Conservation (phyloP, 306 rosid species). For the Corylus heterophylla region DNA sequence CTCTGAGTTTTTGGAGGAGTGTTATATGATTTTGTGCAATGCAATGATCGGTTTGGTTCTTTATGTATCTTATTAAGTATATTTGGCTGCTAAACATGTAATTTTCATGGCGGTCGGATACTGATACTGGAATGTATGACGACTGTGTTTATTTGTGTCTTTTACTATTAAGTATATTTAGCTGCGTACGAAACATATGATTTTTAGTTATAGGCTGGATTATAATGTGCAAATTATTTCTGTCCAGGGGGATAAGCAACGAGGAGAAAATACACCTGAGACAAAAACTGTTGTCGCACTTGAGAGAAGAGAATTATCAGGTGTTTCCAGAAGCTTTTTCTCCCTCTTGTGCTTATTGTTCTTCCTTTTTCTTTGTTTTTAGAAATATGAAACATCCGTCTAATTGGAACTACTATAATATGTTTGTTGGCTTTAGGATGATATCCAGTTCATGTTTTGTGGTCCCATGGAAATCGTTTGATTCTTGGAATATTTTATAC, state of each 20-base stretch:
- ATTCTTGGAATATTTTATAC: background rate
- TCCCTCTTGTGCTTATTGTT: conserved; percentile 13
- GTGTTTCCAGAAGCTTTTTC: conserved; percentile 32
- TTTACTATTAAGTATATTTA: conserved; percentile 5
- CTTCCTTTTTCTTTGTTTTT: background rate
- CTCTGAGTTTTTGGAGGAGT: background rate
- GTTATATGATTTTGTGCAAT: background rate
- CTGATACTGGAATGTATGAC: background rate
- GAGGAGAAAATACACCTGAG: conserved; percentile 84
- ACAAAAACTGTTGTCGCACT: conserved; percentile 75
- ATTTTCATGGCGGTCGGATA: background rate
- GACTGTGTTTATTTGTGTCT: background rate
- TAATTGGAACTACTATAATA: background rate
- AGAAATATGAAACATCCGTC: background rate
- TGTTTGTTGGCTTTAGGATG: background rate
- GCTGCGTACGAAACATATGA: background rate
- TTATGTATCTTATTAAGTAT: background rate
- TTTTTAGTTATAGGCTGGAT: background rate
- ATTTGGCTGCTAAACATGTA: background rate
- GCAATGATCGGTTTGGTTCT: background rate
- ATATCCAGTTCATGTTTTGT: background rate
- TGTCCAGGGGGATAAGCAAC: conserved; percentile 76
- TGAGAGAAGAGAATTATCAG: conserved; percentile 87
- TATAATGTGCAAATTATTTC: conserved; percentile 21
- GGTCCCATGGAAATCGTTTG: background rate